Evolutionary conservation across 1,284 basidiomycete species (phyloP).

Genomic region (Puccinia coronata): DNA sequence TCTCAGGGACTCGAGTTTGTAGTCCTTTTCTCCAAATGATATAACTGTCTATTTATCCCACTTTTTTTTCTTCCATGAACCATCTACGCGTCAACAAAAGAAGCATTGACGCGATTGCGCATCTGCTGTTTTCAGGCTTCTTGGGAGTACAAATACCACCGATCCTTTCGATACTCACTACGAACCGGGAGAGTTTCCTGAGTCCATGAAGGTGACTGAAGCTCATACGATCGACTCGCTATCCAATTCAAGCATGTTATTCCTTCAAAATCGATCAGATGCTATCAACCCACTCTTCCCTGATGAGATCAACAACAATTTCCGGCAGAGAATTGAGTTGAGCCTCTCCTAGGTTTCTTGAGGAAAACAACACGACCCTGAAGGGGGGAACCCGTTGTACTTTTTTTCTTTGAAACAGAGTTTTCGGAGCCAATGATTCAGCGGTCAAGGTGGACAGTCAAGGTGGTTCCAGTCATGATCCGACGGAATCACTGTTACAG

Average conservation of each 20-base stretch:
- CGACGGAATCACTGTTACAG: background rate
- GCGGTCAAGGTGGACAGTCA: background rate
- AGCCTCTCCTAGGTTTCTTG: background rate
- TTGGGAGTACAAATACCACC: conserved; percentile 19
- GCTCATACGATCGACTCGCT: background rate
- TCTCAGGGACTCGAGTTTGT: conserved; percentile 48
- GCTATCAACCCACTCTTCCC: background rate
- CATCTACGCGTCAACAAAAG: conserved; percentile 59
- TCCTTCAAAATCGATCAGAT: background rate
- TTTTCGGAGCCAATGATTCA: background rate
- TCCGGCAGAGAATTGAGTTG: background rate
- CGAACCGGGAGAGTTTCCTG: background rate
- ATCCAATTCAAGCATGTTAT: background rate
- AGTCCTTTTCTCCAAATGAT: conserved; percentile 41
- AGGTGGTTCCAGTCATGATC: background rate
- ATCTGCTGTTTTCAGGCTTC: background rate
- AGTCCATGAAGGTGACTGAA: background rate
- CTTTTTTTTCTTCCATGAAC: too few relatives aligned
- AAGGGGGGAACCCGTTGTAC: background rate
- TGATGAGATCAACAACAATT: background rate
- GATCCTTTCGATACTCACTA: conserved; percentile 9
- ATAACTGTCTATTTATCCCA: conserved; percentile 67
- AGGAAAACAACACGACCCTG: background rate
- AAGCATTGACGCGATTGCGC: background rate
- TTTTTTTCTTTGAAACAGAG: background rate